Conservation (phyloP, 2,329 filamentous ascomycete genomes). For the Cladophialophora psammophila region DNA sequence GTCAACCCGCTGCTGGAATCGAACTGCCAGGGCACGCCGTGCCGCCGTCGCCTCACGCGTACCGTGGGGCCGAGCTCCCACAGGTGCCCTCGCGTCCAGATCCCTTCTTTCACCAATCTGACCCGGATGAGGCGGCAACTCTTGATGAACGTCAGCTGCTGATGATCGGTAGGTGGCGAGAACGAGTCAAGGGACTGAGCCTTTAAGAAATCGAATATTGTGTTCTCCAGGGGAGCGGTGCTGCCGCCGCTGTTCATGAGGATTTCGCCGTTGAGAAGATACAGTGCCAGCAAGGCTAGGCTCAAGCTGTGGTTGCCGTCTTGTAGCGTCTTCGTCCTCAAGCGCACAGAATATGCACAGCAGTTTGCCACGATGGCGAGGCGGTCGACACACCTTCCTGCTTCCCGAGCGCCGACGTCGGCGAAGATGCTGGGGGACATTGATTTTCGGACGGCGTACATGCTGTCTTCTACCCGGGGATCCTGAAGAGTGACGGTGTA, state of each 20-base stretch:
- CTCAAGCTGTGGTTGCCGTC: constrained; percentile 4
- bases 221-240: neutral
- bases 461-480: neutral
- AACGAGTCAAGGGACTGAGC: neutral
- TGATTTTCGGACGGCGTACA: neutral
- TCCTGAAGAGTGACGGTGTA: neutral
- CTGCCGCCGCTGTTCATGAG: constrained; percentile 5
- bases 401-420: constrained; percentile 2
- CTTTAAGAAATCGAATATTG: neutral
- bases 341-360: constrained; percentile 14
- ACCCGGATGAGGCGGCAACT: constrained; percentile 13
- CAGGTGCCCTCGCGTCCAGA: neutral
- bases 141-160: constrained; percentile 21
- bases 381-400: neutral
- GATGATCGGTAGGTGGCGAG: constrained; percentile 2
- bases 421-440: constrained; percentile 19
- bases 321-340: constrained; percentile 5
- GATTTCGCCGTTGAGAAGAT: constrained; percentile 18
- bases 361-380: constrained; percentile 19
- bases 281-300: constrained; percentile 11
- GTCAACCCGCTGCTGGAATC: neutral
- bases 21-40: neutral
- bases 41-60: neutral
- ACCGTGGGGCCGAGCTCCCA: neutral
- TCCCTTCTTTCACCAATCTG: constrained; percentile 4